A percentile compares a stretch with the other conserved stretches of the same genome.
Evolutionary conservation across 306 rosid species (phyloP).

Genomic region (Betula pendula): DNA sequence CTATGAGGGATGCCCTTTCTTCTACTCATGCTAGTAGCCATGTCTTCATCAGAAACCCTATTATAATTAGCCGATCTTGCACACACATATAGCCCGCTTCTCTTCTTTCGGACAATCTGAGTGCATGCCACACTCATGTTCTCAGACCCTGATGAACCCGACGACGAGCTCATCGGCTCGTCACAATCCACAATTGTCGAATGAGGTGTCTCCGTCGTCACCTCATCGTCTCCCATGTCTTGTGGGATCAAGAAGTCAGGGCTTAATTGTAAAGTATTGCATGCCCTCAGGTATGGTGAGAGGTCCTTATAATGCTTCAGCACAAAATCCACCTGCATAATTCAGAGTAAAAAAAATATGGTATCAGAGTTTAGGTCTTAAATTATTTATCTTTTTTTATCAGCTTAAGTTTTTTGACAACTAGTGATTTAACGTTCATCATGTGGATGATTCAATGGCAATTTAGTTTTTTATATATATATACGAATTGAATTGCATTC

Average conservation of each 20-base stretch:
- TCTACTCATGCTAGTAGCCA: conserved; percentile 83
- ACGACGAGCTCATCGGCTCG: conserved; percentile 69
- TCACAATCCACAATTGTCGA: conserved; percentile 77
- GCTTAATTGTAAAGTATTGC: conserved; percentile 67
- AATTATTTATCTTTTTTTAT: no score
- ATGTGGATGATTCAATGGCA: background rate
- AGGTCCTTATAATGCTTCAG: conserved; percentile 70
- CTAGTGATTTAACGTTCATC: background rate
- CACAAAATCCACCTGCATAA: conserved; percentile 75
- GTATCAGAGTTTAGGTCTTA: background rate
- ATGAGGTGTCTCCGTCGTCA: conserved; percentile 56
- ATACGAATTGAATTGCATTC: background rate
- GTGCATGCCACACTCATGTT: conserved; percentile 58
- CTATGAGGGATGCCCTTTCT: conserved; percentile 96
- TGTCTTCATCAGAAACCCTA: conserved; percentile 71
- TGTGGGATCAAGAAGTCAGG: conserved; percentile 81
- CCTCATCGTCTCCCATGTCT: conserved; percentile 79
- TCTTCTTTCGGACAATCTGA: conserved; percentile 71
- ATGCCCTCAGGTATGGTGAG: conserved; percentile 62
- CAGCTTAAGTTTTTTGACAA: no score
- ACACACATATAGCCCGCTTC: conserved; percentile 75
- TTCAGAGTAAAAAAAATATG: background rate
- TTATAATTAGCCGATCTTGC: conserved; percentile 48
- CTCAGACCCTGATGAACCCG: conserved; percentile 74
- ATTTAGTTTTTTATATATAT: background rate